Evolutionary conservation across 2,329 filamentous ascomycete genomes (phyloP).

Genomic region (Fusarium nisikadoi): DNA sequence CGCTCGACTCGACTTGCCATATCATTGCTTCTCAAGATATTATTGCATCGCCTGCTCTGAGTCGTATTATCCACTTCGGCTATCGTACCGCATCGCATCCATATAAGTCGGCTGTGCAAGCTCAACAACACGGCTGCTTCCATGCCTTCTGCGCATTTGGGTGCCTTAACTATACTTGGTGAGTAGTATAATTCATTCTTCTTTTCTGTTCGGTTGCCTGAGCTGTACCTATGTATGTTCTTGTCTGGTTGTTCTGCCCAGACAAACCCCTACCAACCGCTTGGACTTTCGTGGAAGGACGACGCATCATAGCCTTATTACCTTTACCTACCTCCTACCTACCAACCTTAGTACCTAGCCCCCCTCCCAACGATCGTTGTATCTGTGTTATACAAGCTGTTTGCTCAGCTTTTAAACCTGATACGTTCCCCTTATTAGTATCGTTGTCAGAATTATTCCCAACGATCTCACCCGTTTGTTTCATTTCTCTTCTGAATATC

Average conservation of each 20-base stretch:
- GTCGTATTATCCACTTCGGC: conserved; percentile 1
- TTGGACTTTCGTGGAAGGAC: conserved; percentile 19
- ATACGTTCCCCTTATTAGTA: not conserved
- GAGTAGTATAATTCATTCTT: conserved; percentile 19
- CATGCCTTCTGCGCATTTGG: conserved; percentile 38
- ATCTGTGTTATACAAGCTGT: conserved; percentile 27
- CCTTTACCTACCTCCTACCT: not conserved
- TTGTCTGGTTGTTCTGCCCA: conserved; percentile 16
- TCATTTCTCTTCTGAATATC: conserved; percentile 2
- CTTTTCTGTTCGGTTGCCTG: conserved; percentile 16
- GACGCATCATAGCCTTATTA: conserved; percentile 31
- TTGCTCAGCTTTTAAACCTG: not conserved
- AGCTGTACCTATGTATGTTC: not conserved
- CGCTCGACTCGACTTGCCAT: conserved; percentile 1
- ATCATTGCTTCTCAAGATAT: not conserved
- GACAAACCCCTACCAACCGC: conserved; percentile 24
- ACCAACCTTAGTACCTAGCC: not conserved
- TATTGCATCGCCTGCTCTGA: conserved; percentile 1
- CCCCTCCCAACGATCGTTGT: not conserved
- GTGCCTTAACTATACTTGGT: conserved; percentile 37
- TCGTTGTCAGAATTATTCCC: not conserved
- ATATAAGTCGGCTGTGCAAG: conserved; percentile 35
- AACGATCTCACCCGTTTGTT: not conserved
- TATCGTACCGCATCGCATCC: not conserved
- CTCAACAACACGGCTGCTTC: conserved; percentile 37